A percentile compares a stretch with the other conserved stretches of the same genome.
phyloP scores from a whole-genome alignment of 768 basidiomycete species.

The Rhodotorula diobovata region DNA sequence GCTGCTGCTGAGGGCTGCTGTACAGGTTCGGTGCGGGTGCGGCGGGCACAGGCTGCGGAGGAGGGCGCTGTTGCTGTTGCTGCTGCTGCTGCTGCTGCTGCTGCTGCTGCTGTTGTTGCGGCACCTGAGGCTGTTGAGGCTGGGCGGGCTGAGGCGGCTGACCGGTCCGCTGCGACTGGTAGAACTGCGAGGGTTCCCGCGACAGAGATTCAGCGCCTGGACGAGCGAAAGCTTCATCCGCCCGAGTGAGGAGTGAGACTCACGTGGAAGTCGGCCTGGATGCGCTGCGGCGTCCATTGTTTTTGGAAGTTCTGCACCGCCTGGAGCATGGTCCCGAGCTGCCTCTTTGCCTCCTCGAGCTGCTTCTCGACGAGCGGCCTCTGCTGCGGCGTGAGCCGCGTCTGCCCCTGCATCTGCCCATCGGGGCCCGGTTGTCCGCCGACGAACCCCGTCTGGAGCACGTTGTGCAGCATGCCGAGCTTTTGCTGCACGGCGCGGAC shows the following conservation, averaged over 20 bases:
- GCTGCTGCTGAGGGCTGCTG: conserved; percentile 5
- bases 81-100: not conserved
- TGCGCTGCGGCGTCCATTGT: not conserved
- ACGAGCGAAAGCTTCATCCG: too few relatives aligned
- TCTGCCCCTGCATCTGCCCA: not conserved
- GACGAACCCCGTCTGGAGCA: conserved; percentile 21
- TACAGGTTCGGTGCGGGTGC: not conserved
- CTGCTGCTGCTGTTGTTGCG: not conserved
- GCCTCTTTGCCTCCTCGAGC: conserved; percentile 10
- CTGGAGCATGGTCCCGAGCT: not conserved
- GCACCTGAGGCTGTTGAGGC: not conserved
- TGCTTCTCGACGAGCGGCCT: conserved; percentile 21
- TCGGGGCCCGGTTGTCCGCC: conserved; percentile 2
- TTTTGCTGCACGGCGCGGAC: conserved; percentile 5
- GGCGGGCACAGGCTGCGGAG: not conserved
- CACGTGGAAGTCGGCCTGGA: conserved; percentile 3
- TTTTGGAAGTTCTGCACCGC: not conserved
- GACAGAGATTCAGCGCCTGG: too few relatives aligned
- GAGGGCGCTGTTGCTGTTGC: not conserved
- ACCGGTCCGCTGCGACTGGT: not conserved
- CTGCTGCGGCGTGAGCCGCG: conserved; percentile 12
- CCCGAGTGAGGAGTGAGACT: not conserved
- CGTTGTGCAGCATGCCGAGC: conserved; percentile 1
- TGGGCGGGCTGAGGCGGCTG: not conserved
- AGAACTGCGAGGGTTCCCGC: conserved; percentile 1